phyloP scores from a whole-genome alignment of 768 basidiomycete genomes.

The Imleria badia region DNA sequence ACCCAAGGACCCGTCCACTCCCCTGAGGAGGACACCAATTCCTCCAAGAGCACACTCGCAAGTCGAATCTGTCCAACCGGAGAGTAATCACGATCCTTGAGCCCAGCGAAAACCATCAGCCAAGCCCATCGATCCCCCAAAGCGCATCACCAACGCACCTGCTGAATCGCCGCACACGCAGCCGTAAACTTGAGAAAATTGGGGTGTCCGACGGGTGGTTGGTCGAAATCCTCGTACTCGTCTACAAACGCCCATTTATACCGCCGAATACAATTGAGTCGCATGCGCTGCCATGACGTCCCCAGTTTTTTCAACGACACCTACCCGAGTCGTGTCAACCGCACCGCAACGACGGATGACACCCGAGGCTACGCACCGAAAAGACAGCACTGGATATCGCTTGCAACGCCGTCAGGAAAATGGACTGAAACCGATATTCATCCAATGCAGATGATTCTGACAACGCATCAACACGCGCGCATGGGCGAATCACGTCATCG shows the following conservation, averaged over 20 bases:
- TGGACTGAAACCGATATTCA: slow-evolving; percentile 51
- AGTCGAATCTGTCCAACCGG: slow-evolving; percentile 43
- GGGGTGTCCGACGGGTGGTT: slow-evolving; percentile 51
- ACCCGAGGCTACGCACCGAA: slow-evolving; percentile 39
- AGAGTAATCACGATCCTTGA: slow-evolving; percentile 40
- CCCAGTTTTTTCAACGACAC: slow-evolving; percentile 48
- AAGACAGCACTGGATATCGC: slow-evolving; percentile 54
- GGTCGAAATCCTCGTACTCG: slow-evolving; percentile 53
- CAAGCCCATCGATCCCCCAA: not conserved
- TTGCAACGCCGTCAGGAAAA: slow-evolving; percentile 58
- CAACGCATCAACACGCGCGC: not conserved
- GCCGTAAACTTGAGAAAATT: slow-evolving; percentile 50
- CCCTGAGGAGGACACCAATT: slow-evolving; percentile 28
- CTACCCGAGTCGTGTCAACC: slow-evolving; percentile 28
- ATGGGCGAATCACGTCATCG: slow-evolving; percentile 4
- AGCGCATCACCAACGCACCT: slow-evolving; percentile 28
- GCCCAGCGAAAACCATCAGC: not conserved
- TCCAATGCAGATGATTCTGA: slow-evolving; percentile 29
- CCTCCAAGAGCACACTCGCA: slow-evolving; percentile 42
- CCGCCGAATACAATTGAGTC: slow-evolving; percentile 59
- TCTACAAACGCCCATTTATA: slow-evolving; percentile 78
- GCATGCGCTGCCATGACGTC: slow-evolving; percentile 49
- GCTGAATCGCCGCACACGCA: slow-evolving; percentile 38
- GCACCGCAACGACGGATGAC: not conserved
- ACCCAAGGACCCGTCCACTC: slow-evolving; percentile 50